Evolutionary conservation across 2,329 filamentous ascomycete species (phyloP).

Genomic region (Plenodomus lindquistii): DNA sequence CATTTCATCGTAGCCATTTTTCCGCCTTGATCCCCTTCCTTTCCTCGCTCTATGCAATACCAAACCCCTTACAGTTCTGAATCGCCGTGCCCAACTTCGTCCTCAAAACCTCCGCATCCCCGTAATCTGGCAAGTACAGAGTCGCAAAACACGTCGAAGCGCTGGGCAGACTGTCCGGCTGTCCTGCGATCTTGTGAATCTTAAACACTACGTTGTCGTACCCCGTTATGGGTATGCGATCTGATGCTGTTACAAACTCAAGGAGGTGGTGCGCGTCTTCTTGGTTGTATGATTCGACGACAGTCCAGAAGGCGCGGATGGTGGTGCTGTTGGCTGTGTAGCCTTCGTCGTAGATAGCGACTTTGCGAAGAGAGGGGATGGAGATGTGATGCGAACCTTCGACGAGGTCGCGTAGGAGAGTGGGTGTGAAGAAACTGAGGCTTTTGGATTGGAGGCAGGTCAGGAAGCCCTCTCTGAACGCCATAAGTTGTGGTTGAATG

Average conservation of each 20-base stretch:
- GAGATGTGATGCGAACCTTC: conserved; percentile 85
- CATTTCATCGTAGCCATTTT: too few relatives aligned
- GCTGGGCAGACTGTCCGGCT: conserved; percentile 69
- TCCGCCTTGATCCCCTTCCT: too few relatives aligned
- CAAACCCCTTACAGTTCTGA: conserved; percentile 87
- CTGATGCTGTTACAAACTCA: conserved; percentile 93
- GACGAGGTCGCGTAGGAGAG: conserved; percentile 72
- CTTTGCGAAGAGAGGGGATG: conserved; percentile 69
- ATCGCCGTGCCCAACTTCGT: conserved; percentile 82
- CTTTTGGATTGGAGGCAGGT: conserved; percentile 72
- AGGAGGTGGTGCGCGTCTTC: conserved; percentile 75
- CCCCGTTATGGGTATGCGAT: conserved; percentile 86
- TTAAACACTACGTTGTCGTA: conserved; percentile 81
- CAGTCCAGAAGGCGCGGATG: conserved; percentile 80
- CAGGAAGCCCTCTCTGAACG: conserved; percentile 81
- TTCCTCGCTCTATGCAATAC: conserved; percentile 44
- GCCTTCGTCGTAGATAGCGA: conserved; percentile 76
- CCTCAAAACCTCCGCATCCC: conserved; percentile 67
- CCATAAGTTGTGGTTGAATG: conserved; percentile 73
- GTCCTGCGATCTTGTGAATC: conserved; percentile 73
- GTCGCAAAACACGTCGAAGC: conserved; percentile 94
- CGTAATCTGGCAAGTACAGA: conserved; percentile 82
- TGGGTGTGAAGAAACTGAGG: conserved; percentile 52
- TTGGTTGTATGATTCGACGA: conserved; percentile 70
- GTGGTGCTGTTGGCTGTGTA: conserved; percentile 72